A percentile compares a stretch with the other conserved stretches of the same genome.
phyloP scores from a whole-genome alignment of 1,284 basidiomycete genomes.

The Entoloma clypeatum region DNA sequence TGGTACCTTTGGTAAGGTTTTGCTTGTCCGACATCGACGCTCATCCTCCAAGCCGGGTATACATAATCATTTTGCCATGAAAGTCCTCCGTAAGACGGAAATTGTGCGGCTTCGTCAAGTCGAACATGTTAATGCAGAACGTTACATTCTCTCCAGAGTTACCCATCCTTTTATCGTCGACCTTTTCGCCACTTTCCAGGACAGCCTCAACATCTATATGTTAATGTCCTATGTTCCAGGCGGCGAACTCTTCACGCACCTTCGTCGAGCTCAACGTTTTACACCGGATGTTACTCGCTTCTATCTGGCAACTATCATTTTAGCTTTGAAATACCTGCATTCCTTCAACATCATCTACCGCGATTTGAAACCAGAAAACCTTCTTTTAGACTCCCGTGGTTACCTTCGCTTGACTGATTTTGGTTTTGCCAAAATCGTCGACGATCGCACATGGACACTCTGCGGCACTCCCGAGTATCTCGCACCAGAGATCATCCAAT shows the following conservation, averaged over 20 bases:
- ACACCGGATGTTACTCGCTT: constrained; percentile 98
- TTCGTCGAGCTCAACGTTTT: constrained; percentile 91
- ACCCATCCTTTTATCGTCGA: constrained; percentile 82
- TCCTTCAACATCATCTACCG: constrained; percentile 99
- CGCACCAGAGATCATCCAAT: constrained; percentile 93
- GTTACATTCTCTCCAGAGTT: constrained; percentile 88
- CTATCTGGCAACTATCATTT: constrained; percentile 95
- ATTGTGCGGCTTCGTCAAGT: constrained; percentile 96
- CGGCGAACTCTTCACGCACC: constrained; percentile 93
- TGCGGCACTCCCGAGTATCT: constrained; percentile 98
- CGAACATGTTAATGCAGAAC: constrained; percentile 97
- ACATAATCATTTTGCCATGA: constrained; percentile 83
- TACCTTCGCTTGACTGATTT: constrained; percentile 98
- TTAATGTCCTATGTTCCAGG: constrained; percentile 98
- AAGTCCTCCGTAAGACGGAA: constrained; percentile 89
- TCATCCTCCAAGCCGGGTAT: constrained; percentile 42
- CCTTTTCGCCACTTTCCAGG: constrained; percentile 94
- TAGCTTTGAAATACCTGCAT: constrained; percentile 95
- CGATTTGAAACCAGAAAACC: constrained; percentile 97
- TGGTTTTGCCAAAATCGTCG: constrained; percentile 97
- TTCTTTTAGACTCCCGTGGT: constrained; percentile 91
- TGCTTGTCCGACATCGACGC: constrained; percentile 71
- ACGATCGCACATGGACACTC: constrained; percentile 98
- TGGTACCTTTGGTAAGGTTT: constrained; percentile 90
- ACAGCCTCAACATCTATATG: constrained; percentile 97